These are phyloP conservation scores for Haematococcus lacustris DNA, from an alignment of 139 green algal genomes.

Conservation along the genomic window DNA sequence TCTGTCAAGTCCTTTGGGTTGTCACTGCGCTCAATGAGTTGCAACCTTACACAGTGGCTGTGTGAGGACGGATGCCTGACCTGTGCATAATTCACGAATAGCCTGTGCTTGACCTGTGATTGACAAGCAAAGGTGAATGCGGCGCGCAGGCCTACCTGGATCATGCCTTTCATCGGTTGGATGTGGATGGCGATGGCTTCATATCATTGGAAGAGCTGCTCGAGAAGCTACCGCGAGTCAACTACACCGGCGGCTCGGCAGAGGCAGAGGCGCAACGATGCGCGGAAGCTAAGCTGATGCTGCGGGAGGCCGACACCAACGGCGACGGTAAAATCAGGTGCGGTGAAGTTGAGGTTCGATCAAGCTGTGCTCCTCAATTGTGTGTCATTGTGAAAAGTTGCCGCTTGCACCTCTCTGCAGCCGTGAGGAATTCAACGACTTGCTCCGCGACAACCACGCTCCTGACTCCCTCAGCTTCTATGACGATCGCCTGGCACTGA, in stretches of 20 bases:
- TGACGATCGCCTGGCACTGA: constrained; percentile 15
- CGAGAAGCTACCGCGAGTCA: constrained; percentile 4
- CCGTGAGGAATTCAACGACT: constrained; percentile 56
- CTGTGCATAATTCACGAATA: no score
- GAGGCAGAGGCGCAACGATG: constrained; percentile 18
- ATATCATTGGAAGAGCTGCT: constrained; percentile 77
- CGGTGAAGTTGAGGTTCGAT: neutral
- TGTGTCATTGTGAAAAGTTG: neutral
- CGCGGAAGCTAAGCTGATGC: constrained; percentile 68
- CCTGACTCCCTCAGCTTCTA: constrained; percentile 22
- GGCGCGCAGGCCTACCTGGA: constrained; percentile 38
- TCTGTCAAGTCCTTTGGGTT: no score
- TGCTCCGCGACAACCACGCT: constrained; percentile 22
- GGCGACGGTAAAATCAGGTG: constrained; percentile 68
- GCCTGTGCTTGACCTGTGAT: no score
- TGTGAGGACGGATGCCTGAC: no score
- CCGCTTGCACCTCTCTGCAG: constrained; percentile 12
- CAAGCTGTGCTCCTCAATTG: neutral
- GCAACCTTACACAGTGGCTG: no score
- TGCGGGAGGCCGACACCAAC: constrained; percentile 79
- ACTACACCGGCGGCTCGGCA: neutral
- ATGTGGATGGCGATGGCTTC: constrained; percentile 73
- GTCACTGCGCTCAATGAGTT: no score
- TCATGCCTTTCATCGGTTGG: constrained; percentile 65
- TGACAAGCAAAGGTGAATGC: no score